Conservation (phyloP, 306 rosid species). For the Abrus pulchellus region DNA sequence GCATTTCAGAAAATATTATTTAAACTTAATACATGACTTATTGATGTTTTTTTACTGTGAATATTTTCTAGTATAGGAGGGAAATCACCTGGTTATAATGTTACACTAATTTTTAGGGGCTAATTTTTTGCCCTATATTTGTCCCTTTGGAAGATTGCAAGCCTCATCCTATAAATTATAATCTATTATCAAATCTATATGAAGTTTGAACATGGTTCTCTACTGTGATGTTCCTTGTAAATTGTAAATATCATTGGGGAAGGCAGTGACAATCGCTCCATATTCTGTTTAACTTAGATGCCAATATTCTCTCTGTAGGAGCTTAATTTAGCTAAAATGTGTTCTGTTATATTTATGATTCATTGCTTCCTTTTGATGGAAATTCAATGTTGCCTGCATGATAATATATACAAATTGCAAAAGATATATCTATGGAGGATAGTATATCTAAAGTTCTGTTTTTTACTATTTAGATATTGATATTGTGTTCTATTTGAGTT, state of each 20-base stretch:
- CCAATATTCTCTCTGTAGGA: conserved; percentile 10
- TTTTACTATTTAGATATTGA: not conserved
- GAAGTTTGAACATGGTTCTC: not conserved
- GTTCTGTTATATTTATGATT: not conserved
- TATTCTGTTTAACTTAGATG: not conserved
- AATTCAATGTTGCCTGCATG: not conserved
- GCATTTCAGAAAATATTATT: no score
- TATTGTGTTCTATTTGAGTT: not conserved
- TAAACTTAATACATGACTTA: no score
- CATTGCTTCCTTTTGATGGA: not conserved
- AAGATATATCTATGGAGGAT: not conserved
- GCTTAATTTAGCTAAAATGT: not conserved
- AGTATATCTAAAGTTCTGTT: not conserved
- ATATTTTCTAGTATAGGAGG: no score
- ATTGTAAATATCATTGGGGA: not conserved
- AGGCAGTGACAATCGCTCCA: not conserved
- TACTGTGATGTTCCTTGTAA: not conserved
- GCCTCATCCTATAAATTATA: not conserved
- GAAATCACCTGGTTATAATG: conserved; percentile 1
- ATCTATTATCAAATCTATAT: not conserved
- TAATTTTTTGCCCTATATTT: not conserved
- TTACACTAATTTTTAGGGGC: not conserved
- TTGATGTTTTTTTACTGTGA: no score
- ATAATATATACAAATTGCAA: not conserved
- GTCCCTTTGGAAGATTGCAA: not conserved